phyloP scores from a whole-genome alignment of 2,329 filamentous ascomycete species.

The Endocalyx cinctus region DNA sequence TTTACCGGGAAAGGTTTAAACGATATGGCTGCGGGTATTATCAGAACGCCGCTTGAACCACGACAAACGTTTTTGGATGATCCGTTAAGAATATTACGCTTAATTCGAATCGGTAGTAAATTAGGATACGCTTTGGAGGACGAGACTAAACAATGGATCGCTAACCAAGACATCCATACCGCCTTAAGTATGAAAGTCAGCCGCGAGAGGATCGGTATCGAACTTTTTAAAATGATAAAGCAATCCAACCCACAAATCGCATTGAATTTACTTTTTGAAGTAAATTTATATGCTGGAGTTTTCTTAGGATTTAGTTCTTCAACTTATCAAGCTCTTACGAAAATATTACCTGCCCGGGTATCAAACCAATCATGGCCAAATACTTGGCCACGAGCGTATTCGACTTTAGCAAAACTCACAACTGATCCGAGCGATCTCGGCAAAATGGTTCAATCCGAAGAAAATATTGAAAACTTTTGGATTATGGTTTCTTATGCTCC shows the following conservation, averaged over 20 bases:
- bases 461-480: constrained; percentile 5
- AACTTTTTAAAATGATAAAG: constrained; percentile 8
- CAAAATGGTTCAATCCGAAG: constrained; percentile 1
- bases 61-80: constrained; percentile 7
- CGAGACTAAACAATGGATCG: constrained; percentile 4
- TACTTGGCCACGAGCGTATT: constrained; percentile 5
- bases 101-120: constrained; percentile 7
- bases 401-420: constrained; percentile 1
- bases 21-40: constrained; percentile 3
- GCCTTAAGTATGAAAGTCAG: constrained; percentile 5
- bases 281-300: constrained; percentile 4
- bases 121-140: neutral
- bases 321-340: constrained; percentile 1
- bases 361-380: constrained; percentile 5
- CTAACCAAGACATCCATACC: constrained; percentile 1
- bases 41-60: constrained; percentile 7
- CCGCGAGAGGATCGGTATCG: constrained; percentile 5
- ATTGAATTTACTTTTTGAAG: constrained; percentile 6
- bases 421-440: constrained; percentile 1
- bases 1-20: constrained; percentile 5
- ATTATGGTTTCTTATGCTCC: constrained; percentile 7
- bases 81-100: constrained; percentile 5
- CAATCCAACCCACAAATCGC: constrained; percentile 5
- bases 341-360: constrained; percentile 2
- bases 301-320: constrained; percentile 4